Base-by-base conservation (phyloP, 345 rosid species). In the Anastatica hierochuntica region DNA sequence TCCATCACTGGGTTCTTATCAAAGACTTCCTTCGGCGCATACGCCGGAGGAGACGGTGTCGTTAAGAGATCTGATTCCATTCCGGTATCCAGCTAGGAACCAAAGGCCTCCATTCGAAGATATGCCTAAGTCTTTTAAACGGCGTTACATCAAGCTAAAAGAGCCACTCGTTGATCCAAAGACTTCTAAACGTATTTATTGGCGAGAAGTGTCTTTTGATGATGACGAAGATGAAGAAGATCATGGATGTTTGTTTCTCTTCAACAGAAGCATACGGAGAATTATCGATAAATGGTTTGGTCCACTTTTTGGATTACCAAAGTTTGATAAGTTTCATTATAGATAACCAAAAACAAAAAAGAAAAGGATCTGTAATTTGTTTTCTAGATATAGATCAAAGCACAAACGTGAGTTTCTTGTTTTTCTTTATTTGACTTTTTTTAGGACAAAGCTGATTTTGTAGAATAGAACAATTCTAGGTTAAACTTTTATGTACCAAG, bases 1-100 rank as follows among this genome's bases (percentile, higher is more conserved):
- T 13, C 37, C 15, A 61, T 42, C 36, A 54, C 68, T 63, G 68
- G 68, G 61, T 14, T n/a, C n/a, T n/a, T n/a, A n/a, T n/a, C n/a
- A n/a, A n/a, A n/a, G n/a, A n/a, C n/a, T n/a, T n/a, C n/a, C n/a
- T n/a, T n/a, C n/a, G n/a, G n/a, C n/a, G n/a, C n/a, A n/a, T n/a
- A 24, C 27, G 27, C 5, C 3, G 27, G 27, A 24, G 27, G 45
- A 49, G 24, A 40, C 10, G 4, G 63, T 57, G 41, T 49, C 58
- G 17, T 49, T 65, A 5, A 57, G 18, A 43, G 33, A 42, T 35
- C 35, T 65, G 37, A 23, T 35, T 33, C 45, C 63, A 10, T 23
- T 36, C 1, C n/a, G 14, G 16, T 56, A 48, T 40, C 57, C 70
- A 34, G 20, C 14, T 7, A 30, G 47, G 33, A 57, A 63, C 1